phyloP scores from a whole-genome alignment of 2,329 filamentous ascomycete species.

The Plectosphaerella cucumerina region DNA sequence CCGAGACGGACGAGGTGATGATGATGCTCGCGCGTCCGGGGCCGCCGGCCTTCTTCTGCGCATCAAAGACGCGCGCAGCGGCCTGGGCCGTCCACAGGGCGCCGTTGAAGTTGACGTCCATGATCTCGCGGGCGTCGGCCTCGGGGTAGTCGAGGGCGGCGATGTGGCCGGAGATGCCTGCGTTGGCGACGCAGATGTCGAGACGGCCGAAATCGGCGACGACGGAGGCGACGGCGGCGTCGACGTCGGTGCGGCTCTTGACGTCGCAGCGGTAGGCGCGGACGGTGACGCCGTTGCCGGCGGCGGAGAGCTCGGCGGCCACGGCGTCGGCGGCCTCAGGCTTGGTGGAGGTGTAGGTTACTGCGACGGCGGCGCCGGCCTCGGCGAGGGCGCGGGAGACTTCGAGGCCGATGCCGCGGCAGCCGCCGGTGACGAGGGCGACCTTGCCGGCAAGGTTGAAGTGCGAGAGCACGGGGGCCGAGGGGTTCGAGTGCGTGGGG shows the following conservation, averaged over 20 bases:
- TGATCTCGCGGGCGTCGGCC: constrained; percentile 29
- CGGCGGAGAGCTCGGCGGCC: constrained; percentile 6
- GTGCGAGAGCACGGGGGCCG: constrained; percentile 6
- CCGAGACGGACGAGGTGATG: constrained; percentile 34
- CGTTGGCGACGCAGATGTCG: constrained; percentile 37
- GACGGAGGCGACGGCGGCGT: constrained; percentile 14
- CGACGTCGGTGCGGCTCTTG: constrained; percentile 20
- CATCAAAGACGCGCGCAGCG: constrained; percentile 31
- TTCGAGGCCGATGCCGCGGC: constrained; percentile 49
- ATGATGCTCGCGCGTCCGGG: constrained; percentile 28
- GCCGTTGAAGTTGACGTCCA: constrained; percentile 35
- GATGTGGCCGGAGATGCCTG: constrained; percentile 31
- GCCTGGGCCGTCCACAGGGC: constrained; percentile 39
- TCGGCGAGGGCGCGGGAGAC: not conserved
- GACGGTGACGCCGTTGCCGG: constrained; percentile 14
- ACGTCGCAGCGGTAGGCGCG: constrained; percentile 34
- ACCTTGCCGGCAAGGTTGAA: constrained; percentile 13
- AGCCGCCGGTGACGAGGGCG: constrained; percentile 24
- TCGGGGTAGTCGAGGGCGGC: constrained; percentile 34
- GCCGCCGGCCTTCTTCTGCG: constrained; percentile 27
- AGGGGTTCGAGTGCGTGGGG: not conserved
- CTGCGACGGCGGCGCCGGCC: not conserved
- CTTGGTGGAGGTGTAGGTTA: constrained; percentile 12
- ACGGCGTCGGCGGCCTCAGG: constrained; percentile 7
- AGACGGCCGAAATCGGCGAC: constrained; percentile 21